These are phyloP conservation scores for Trichopus zeylanicus DNA, from an alignment of 116 monocot genomes.

Conservation along the genomic window DNA sequence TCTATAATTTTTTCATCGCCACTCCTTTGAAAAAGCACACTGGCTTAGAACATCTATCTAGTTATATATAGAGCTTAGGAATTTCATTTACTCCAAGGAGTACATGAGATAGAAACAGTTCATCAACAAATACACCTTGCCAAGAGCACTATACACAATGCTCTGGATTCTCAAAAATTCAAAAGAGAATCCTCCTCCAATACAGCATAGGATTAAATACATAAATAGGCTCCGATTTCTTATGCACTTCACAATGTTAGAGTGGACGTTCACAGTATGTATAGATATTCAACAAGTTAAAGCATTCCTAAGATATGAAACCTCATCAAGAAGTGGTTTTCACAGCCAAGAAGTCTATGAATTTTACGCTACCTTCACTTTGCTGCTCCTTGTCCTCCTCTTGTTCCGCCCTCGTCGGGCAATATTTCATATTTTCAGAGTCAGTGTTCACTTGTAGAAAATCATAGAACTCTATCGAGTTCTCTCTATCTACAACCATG, in stretches of 20 bases:
- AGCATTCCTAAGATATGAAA: not conserved
- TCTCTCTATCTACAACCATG: constrained; percentile 21
- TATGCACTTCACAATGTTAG: constrained; percentile 1
- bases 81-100: not conserved
- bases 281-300: not conserved
- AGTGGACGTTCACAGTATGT: not conserved
- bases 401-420: constrained; percentile 18
- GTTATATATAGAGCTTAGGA: not conserved
- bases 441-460: constrained; percentile 46
- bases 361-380: constrained; percentile 13
- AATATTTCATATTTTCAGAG: constrained; percentile 23
- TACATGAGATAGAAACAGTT: not conserved
- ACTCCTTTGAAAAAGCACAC: not conserved
- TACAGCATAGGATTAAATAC: not conserved
- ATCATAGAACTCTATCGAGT: constrained; percentile 46
- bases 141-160: not conserved
- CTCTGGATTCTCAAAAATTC: not conserved
- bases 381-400: constrained; percentile 12
- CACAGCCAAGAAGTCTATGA: constrained; percentile 54
- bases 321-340: constrained; percentile 6
- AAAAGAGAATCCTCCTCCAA: not conserved
- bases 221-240: not conserved
- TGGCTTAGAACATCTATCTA: not conserved
- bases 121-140: constrained; percentile 1
- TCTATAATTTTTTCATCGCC: too few relatives aligned